phyloP scores from a whole-genome alignment of 352 stramenopile genomes.

The Poterioochromonas sp. region DNA sequence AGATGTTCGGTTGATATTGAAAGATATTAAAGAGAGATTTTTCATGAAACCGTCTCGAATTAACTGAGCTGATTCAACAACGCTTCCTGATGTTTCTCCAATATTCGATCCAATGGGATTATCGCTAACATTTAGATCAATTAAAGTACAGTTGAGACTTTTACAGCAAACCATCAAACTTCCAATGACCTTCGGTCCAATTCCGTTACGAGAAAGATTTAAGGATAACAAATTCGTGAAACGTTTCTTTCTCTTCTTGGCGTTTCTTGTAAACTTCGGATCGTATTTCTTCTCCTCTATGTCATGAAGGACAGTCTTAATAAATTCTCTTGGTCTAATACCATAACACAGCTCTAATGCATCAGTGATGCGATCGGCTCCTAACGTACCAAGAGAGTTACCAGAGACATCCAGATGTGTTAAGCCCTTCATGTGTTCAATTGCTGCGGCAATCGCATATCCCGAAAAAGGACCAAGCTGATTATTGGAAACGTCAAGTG shows the following conservation, averaged over 20 bases:
- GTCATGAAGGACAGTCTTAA: background rate
- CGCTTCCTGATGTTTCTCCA: background rate
- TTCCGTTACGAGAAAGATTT: background rate
- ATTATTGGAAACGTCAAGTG: slow-evolving; percentile 3
- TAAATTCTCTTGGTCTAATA: slow-evolving; percentile 10
- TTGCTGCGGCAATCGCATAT: background rate
- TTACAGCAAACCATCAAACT: background rate
- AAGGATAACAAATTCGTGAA: background rate
- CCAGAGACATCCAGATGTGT: background rate
- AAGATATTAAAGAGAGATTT: background rate
- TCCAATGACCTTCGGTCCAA: slow-evolving; percentile 1
- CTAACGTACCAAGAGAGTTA: background rate
- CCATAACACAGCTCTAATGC: background rate
- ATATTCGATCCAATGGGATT: background rate
- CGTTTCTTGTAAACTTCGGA: background rate
- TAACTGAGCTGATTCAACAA: background rate
- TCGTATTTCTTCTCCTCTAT: slow-evolving; percentile 28
- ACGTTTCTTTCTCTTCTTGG: slow-evolving; percentile 7
- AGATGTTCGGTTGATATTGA: background rate
- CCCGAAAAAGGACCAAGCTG: background rate
- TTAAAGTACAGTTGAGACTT: background rate
- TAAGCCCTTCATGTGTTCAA: background rate
- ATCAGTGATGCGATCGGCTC: background rate
- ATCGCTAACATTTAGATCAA: background rate
- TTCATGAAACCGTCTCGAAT: background rate